These are phyloP conservation scores for Digitaria exilis DNA, from an alignment of 202 grass and related monocot genomes.

Conservation along the genomic window DNA sequence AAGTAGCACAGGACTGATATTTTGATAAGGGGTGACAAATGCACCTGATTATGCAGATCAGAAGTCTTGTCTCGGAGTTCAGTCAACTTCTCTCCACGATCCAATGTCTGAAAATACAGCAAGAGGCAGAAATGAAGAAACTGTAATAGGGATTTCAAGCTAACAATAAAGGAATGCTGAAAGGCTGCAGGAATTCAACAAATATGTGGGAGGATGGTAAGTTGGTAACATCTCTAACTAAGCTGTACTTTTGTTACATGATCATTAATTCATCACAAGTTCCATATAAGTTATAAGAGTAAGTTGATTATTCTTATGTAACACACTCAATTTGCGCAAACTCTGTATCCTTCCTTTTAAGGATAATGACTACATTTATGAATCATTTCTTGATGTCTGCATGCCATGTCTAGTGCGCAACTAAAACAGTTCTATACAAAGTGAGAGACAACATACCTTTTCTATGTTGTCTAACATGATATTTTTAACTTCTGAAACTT, in stretches of 20 bases:
- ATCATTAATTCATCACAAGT: constrained; percentile 20
- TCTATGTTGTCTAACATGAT: constrained; percentile 94
- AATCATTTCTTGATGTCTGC: background rate
- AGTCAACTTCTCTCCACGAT: constrained; percentile 73
- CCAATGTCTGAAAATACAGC: constrained; percentile 66
- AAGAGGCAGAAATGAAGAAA: background rate
- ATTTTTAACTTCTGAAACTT: constrained; percentile 98
- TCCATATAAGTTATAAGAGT: background rate
- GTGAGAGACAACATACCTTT: constrained; percentile 55
- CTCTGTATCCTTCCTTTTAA: background rate
- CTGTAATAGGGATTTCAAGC: background rate
- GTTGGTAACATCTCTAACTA: background rate
- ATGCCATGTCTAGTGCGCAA: background rate
- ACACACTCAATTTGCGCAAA: background rate
- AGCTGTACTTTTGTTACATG: background rate
- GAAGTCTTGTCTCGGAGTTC: constrained; percentile 89
- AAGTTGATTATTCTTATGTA: background rate
- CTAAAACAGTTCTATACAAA: background rate
- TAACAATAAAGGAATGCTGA: background rate
- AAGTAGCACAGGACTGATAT: background rate
- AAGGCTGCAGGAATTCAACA: background rate
- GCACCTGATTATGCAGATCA: constrained; percentile 80
- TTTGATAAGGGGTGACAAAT: background rate
- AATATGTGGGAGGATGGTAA: background rate
- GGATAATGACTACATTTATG: background rate